phyloP scores from a whole-genome alignment of 129 eudicot species.

The Calendula officinalis region DNA sequence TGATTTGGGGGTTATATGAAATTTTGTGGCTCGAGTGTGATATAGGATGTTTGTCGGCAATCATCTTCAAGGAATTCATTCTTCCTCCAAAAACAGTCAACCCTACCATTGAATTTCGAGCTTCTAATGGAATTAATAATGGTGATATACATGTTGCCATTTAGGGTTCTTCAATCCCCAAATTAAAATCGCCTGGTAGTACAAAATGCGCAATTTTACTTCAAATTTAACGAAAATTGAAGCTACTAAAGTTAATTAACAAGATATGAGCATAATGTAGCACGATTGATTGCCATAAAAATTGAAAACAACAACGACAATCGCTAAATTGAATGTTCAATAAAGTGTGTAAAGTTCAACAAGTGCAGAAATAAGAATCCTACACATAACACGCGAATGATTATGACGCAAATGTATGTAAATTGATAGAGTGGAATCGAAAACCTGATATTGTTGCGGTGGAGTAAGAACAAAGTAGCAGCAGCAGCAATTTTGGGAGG shows the following conservation, averaged over 20 bases:
- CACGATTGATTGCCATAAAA: neutral
- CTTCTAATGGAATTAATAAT: slow-evolving; percentile 45
- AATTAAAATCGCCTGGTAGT: neutral
- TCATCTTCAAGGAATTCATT: slow-evolving; percentile 32
- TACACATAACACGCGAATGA: neutral
- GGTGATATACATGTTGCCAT: slow-evolving; percentile 67
- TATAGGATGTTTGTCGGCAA: slow-evolving; percentile 40
- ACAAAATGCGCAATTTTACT: too few species aligned
- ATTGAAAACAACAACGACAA: slow-evolving; percentile 16
- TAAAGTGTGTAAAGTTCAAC: neutral
- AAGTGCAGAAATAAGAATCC: neutral
- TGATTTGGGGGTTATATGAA: slow-evolving; percentile 24
- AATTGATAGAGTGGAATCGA: slow-evolving; percentile 3
- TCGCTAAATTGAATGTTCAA: neutral
- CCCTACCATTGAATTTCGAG: slow-evolving; percentile 42
- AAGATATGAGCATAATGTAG: slow-evolving; percentile 23
- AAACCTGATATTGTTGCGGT: slow-evolving; percentile 14
- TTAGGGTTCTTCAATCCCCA: slow-evolving; percentile 13
- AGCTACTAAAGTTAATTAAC: neutral
- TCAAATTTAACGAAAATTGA: neutral
- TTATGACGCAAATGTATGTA: neutral
- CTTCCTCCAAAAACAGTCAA: slow-evolving; percentile 45
- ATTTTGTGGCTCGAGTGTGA: slow-evolving; percentile 25
- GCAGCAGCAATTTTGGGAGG: neutral
- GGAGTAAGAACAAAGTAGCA: neutral